Evolutionary conservation across 768 basidiomycete genomes (phyloP).

Genomic region (Sarcodon sp.): DNA sequence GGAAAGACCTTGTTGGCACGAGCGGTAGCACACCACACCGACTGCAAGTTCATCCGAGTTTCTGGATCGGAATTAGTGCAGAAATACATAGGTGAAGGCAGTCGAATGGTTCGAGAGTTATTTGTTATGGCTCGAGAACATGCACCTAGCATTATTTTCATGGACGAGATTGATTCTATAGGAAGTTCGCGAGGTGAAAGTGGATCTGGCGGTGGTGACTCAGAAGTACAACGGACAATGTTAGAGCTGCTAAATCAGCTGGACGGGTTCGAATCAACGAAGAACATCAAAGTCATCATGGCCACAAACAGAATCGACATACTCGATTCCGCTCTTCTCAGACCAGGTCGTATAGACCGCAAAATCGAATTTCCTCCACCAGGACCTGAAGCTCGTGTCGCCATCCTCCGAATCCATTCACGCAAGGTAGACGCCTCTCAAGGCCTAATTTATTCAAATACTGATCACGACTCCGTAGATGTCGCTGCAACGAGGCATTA

Average conservation of each 20-base stretch:
- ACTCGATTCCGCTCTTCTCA: slow-evolving; percentile 82
- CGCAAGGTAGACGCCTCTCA: slow-evolving; percentile 49
- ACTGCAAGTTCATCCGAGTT: slow-evolving; percentile 95
- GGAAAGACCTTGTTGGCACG: slow-evolving; percentile 93
- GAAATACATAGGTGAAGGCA: slow-evolving; percentile 97
- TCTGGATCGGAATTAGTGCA: slow-evolving; percentile 91
- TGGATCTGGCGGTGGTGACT: slow-evolving; percentile 50
- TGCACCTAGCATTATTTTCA: slow-evolving; percentile 97
- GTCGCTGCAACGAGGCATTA: slow-evolving; percentile 96
- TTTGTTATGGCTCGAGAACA: slow-evolving; percentile 99
- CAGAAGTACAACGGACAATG: slow-evolving; percentile 83
- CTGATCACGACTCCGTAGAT: slow-evolving; percentile 37
- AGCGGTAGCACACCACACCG: slow-evolving; percentile 95
- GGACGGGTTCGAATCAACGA: slow-evolving; percentile 58
- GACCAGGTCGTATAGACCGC: slow-evolving; percentile 90
- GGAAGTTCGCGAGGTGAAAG: slow-evolving; percentile 83
- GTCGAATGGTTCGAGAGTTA: slow-evolving; percentile 90
- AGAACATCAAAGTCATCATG: slow-evolving; percentile 89
- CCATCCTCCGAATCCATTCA: slow-evolving; percentile 95
- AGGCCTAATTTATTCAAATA: background rate
- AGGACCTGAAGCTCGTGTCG: slow-evolving; percentile 90
- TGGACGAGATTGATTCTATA: slow-evolving; percentile 99
- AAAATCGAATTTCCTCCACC: slow-evolving; percentile 99
- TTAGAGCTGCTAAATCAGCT: slow-evolving; percentile 90
- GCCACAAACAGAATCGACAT: slow-evolving; percentile 99